Conservation (phyloP, 768 basidiomycete species). For the Holtermanniella nyarrowii region DNA sequence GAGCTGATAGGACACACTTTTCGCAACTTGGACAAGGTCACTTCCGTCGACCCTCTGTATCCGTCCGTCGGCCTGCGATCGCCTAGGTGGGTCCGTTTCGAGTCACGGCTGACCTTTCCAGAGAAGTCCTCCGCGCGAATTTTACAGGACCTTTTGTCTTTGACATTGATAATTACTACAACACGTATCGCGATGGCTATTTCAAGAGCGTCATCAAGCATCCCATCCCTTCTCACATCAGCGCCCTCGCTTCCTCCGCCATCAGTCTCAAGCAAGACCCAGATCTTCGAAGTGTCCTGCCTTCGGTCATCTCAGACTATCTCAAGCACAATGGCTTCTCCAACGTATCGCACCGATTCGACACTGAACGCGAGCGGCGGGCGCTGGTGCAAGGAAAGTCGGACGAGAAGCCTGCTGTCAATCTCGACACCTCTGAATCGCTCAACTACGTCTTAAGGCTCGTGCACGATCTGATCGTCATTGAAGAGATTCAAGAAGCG, state of each 20-base stretch:
- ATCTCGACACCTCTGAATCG: not conserved
- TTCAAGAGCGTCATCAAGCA: conserved; percentile 1
- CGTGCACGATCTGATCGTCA: not conserved
- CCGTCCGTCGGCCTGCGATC: conserved; percentile 85
- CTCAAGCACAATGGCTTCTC: not conserved
- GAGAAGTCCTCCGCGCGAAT: conserved; percentile 72
- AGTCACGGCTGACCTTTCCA: conserved; percentile 12
- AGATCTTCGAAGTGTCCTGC: no score
- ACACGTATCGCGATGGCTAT: conserved; percentile 4
- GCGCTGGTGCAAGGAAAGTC: not conserved
- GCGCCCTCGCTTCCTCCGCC: no score
- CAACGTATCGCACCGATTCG: not conserved
- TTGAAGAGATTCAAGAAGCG: not conserved
- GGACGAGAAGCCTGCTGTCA: not conserved
- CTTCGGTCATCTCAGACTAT: not conserved
- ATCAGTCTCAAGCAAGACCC: no score
- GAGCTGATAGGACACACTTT: conserved; percentile 36
- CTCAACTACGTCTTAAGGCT: not conserved
- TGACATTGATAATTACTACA: conserved; percentile 69
- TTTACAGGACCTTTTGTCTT: conserved; percentile 77
- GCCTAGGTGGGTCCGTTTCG: conserved; percentile 21
- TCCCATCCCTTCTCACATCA: no score
- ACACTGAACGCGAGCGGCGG: not conserved
- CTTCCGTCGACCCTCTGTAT: conserved; percentile 51
- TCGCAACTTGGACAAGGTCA: conserved; percentile 10